Base-by-base conservation (phyloP, 139 green algal species). In the Coelastrella sp. region DNA sequence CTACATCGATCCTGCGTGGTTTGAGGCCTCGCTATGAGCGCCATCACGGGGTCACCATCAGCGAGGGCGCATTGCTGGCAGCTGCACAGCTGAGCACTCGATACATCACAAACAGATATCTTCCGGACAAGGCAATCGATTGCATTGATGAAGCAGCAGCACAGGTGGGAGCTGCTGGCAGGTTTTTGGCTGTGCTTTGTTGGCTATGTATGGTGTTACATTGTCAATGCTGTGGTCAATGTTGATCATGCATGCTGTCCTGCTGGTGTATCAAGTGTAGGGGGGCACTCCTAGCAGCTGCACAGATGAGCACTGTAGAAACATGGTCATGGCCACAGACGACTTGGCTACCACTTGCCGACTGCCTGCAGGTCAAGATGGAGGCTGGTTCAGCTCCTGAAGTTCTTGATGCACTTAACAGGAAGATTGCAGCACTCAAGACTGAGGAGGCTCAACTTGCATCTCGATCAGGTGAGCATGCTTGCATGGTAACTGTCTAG, bases 1-100 rank as follows among this genome's bases (percentile, higher is more conserved):
- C 98, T 73, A 95, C 99, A 54, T 97, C 95, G 81, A 99, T 99
- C 92, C 94, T 99, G 58, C 94, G 98, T 17, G 98, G 98, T 20
- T 94, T 99, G 88, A 91, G 97, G 0, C 96, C 98, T 81, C 92
- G 92, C 23, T 99, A 99, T 92, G 98, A 99, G 95, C 87, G 97
- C 8, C 91, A 93, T 83, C 92, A 95, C 65, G 97, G 96, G 73
- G 95, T 99, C 47, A 95, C 93, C 73, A 99, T 99, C 90, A 94
- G 84, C 57, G 98, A 99, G 92, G 94, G 82, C 6, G 98, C 98
- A 17, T 95, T 99, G 5, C 95, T 99, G 23, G 98, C 98, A 66
- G 97, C 98, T 1, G 98, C 98, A 8, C 73, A 95, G 73, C 92
- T 99, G 47, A 92, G 92, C 17, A 90, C 94, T 94, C 82, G 94